These are phyloP conservation scores for Coemansia sp. DNA, from an alignment of 192 early-diverging fungal species.

Conservation along the genomic window DNA sequence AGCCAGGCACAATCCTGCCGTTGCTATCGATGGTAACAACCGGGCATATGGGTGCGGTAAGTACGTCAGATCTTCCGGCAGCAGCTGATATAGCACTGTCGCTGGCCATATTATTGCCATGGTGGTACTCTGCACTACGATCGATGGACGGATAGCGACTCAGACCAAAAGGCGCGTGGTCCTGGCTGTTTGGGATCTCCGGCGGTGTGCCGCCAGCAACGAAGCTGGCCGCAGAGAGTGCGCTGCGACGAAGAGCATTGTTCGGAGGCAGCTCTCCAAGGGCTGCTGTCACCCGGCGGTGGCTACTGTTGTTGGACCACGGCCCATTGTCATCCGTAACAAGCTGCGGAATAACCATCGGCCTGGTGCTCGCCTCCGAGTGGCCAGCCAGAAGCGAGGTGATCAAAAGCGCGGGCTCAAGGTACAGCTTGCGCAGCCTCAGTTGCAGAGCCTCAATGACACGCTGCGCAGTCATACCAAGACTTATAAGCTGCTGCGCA, in stretches of 20 bases:
- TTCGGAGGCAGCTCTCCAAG: not conserved
- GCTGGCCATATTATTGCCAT: not conserved
- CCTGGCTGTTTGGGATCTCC: not conserved
- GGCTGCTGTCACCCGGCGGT: constrained; percentile 1
- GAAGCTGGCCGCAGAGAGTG: constrained; percentile 1
- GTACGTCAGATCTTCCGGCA: not conserved
- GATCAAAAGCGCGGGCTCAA: constrained; percentile 40
- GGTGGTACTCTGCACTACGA: not conserved
- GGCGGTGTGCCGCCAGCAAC: constrained; percentile 22
- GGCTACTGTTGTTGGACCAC: not conserved
- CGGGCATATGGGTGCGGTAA: constrained; percentile 8
- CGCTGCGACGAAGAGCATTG: not conserved
- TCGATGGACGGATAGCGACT: constrained; percentile 25
- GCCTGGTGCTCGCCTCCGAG: not conserved
- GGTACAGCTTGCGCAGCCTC: constrained; percentile 38
- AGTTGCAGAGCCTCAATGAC: constrained; percentile 39
- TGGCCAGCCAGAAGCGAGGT: constrained; percentile 18
- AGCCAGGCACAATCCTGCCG: constrained; percentile 18
- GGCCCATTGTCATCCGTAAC: not conserved
- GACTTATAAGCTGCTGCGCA: constrained; percentile 25
- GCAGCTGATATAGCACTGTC: not conserved
- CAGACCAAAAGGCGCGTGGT: constrained; percentile 2
- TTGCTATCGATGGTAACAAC: constrained; percentile 30
- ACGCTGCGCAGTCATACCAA: constrained; percentile 29
- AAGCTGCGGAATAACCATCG: not conserved